These are phyloP conservation scores for Podospora australis DNA, from an alignment of 495 filamentous ascomycete species.

Conservation along the genomic window DNA sequence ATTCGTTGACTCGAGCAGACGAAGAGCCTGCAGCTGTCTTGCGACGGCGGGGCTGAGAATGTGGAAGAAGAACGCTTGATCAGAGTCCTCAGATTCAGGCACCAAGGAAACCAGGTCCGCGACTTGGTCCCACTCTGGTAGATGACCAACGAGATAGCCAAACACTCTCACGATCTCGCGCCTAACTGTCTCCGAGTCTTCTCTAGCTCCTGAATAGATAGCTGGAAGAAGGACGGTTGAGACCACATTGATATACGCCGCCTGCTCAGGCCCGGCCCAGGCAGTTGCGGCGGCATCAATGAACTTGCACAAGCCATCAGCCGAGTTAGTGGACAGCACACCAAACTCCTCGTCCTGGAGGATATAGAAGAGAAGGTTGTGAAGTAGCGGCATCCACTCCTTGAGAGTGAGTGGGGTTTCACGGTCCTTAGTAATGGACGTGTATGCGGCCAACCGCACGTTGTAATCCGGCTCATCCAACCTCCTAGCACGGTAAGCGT, in stretches of 20 bases:
- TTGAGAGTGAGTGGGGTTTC: conserved; percentile 52
- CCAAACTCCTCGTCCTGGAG: conserved; percentile 82
- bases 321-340: conserved; percentile 72
- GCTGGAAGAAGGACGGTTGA: conserved; percentile 62
- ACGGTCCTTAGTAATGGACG: conserved; percentile 54
- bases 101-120: conserved; percentile 70
- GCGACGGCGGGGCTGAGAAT: conserved; percentile 87
- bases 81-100: conserved; percentile 59
- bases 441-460: conserved; percentile 70
- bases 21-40: conserved; percentile 76
- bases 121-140: conserved; percentile 61
- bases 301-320: conserved; percentile 74
- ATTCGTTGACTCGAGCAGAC: conserved; percentile 62
- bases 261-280: conserved; percentile 30
- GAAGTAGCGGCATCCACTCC: conserved; percentile 85
- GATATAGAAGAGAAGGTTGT: conserved; percentile 85
- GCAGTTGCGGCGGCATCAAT: conserved; percentile 47
- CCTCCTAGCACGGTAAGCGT: conserved; percentile 60
- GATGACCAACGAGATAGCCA: conserved; percentile 65
- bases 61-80: conserved; percentile 91
- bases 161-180: conserved; percentile 72
- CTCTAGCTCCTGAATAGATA: conserved; percentile 64
- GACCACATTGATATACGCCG: conserved; percentile 44
- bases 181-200: conserved; percentile 76
- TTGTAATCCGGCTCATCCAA: conserved; percentile 86